Base-by-base conservation (phyloP, 2,329 filamentous ascomycete species). In the Talaromyces albobiverticillius region DNA sequence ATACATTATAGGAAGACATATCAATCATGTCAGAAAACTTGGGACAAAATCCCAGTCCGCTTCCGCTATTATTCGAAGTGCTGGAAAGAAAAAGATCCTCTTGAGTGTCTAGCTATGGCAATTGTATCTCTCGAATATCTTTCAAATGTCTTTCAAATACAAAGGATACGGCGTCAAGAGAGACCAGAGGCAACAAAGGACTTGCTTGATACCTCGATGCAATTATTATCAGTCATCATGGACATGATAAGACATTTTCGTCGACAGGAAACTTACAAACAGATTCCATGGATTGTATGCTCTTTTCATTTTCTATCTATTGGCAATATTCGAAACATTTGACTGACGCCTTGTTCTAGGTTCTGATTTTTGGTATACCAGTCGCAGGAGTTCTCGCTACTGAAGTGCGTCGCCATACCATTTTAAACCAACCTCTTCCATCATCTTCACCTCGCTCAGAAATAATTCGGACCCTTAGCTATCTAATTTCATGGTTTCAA, bases 281-380 rank as follows among this genome's bases (percentile, higher is more conserved):
- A 59, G 11, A 57, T 62, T 41, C 42, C 57, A 26, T 62, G 61
- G 55, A 56, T 61, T 36, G 62, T 64, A 60, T 52, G 62, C 55
- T 22, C 31, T 32, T 25, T 25, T 36, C 46, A 2, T 50, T 43
- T 29, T 13, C 36, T 25, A 5, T 34, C 13, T 45, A 34, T 7
- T 25, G 2, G 4, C 34, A 10, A 26, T 22, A 38, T 22, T n/a
- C 9, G 26, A 40, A 14, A 13, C 22, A n/a, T 16, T 7, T 10
- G 7, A 2, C 16, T 41, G 23, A 52, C 16, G 34, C 29, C 13
- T 3, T 18, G 18, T 42, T 29, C 20, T 23, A 60, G 61, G 60
- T 59, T 46, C 48, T 61, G 16, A 46, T 59, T 18, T 64, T 61
- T 47, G 59, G 55, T 50, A 53, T 61, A 40, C 59, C 62, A 18